These are phyloP conservation scores for Calonectria pteridis DNA, from an alignment of 2,329 filamentous ascomycete genomes.

Conservation along the genomic window DNA sequence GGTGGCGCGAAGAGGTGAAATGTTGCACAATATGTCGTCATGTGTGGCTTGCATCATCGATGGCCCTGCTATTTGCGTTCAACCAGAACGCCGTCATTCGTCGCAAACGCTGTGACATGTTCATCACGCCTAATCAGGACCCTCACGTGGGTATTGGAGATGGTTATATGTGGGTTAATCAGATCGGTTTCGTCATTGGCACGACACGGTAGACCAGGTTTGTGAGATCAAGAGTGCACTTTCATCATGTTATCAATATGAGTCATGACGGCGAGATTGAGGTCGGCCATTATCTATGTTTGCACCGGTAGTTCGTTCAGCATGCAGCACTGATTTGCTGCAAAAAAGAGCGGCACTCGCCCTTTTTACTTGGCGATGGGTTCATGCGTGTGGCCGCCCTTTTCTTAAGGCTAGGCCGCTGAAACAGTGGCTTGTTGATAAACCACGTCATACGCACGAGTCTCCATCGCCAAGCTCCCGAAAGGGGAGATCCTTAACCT, in stretches of 20 bases:
- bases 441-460: not conserved
- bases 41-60: not conserved
- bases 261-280: not conserved
- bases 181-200: not conserved
- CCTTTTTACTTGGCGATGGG: not conserved
- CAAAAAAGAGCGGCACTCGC: not conserved
- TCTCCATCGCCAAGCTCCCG: not conserved
- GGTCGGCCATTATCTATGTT: not conserved
- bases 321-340: not conserved
- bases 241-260: not conserved
- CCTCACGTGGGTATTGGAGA: not conserved
- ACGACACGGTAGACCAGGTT: too few relatives aligned
- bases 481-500: not conserved
- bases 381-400: not conserved
- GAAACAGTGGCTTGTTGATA: not conserved
- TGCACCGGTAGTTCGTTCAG: not conserved
- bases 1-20: not conserved
- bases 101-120: not conserved
- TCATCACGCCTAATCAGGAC: not conserved
- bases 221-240: not conserved
- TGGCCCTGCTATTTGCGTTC: not conserved
- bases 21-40: not conserved
- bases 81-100: not conserved
- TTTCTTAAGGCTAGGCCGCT: not conserved
- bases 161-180: not conserved